Evolutionary conservation across 768 basidiomycete genomes (phyloP), one percentile per base, ranked within the genome.

Genomic region (Boletus tylopilopsis): DNA sequence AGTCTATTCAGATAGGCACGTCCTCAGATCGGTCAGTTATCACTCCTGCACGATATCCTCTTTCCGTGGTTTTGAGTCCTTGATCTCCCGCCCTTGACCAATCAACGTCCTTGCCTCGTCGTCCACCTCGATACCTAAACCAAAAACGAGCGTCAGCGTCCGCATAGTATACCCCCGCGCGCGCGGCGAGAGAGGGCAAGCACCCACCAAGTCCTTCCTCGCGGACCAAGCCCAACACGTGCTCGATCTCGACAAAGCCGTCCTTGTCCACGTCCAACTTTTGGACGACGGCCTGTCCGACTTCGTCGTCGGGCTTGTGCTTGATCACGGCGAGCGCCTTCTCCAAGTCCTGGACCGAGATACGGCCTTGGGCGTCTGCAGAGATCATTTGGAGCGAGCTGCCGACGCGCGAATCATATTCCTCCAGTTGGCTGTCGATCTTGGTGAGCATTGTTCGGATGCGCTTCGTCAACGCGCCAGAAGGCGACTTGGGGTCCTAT

Each of bases 201-300:
- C 1, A 66, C 79, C 41, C 59, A 86, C 87, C 87, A 21, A 94
- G 70, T 13, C 91, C 91, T 57, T 93, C 90, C 70, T 96, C 90
- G 59, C 83, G 79, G 21, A 94, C 88, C 55, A 95, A 71, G 12
- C 87, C 90, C 49, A 95, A 69, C 30, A 99, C 94, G 63, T 99
- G 94, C 68, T 95, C 91, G 39, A 98, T 77, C 64, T 94, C 91
- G 22, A 97, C 94, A 63, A 84, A 95, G 0, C 95, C 94, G 64
- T 98, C 95, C 69, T 90, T 84, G 71, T 98, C 95, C 10, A 91
- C 88, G 65, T 99, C 96, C 61, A 98, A 72, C 69, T 98, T 98
- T 64, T 91, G 84, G 45, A 94, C 82, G 43, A 99, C 84, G 19
- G 81, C 84, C 52, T 86, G 82, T 21, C 91, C 90, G 15, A 91